Base-by-base conservation (phyloP, 2,329 filamentous ascomycete genomes). In the Aspergillus nomiae region DNA sequence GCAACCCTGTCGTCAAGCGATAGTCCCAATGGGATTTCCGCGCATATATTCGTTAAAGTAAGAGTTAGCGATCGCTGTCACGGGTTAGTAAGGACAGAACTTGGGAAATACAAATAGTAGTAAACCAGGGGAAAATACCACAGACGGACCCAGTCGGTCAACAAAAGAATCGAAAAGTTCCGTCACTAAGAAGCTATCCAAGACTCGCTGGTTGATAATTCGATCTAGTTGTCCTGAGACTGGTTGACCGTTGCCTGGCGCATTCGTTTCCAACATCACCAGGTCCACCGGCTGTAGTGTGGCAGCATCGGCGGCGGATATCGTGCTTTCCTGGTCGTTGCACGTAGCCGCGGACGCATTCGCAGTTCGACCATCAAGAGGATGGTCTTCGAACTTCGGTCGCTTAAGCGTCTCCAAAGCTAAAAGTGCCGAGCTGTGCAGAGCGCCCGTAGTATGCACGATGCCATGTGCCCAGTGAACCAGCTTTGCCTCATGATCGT, bases 151-250 rank as follows among this genome's bases (percentile, higher is more conserved):
- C 24, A 99, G 83, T 67, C 95, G 88, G 24, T 86, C 84, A 63
- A 98, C 96, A 77, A 98, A 99, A 6, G 93, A 84, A 14, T 92
- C 89, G 74, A 98, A 98, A 67, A 98, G 96, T 62, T 97, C 92
- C 0, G 90, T 87, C 0, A 94, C 88, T 54, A 73, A 71, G 54
- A 72, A 30, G 36, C 28, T 34, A n/a, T 61, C 54, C 19, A 41
- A 28, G 19, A 12, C 4, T 10, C 4, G 4, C 0, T 19, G 1
- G n/a, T 14, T 19, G 10, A 4, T n/a, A 34, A 4, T 10, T 26
- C 19, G 2, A 1, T 0, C 11, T 14, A 12, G 1, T 16, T 24
- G 28, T 28, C 3, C 24, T 8, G 45, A 4, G 5, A 26, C 11
- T 3, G 45, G 21, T 16, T 26, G 45, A 19, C 2, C 45, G n/a